phyloP scores from a whole-genome alignment of 2,329 filamentous ascomycete genomes.

The Colletotrichum sp. region DNA sequence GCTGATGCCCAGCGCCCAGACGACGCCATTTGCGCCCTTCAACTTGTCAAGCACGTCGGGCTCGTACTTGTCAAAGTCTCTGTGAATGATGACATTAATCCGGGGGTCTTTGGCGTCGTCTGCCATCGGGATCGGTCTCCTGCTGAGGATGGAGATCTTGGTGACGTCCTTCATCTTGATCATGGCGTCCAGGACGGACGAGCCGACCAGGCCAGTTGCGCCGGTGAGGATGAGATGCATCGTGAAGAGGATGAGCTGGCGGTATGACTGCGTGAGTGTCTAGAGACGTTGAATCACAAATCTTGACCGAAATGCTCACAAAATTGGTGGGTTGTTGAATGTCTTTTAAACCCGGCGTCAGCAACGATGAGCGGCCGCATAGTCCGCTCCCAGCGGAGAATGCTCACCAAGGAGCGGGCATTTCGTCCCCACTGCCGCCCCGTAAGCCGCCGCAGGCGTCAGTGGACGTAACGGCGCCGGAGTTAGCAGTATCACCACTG shows the following conservation, averaged over 20 bases:
- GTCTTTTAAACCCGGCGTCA: not conserved
- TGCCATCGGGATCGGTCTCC: constrained; percentile 68
- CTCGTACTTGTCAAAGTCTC: constrained; percentile 69
- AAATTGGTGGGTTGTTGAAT: accelerated
- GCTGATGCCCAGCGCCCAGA: constrained; percentile 76
- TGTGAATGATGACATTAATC: constrained; percentile 69
- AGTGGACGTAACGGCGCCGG: not conserved
- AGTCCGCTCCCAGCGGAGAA: not conserved
- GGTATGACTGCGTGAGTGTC: accelerated
- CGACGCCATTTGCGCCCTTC: constrained; percentile 68
- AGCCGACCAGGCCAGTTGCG: constrained; percentile 71
- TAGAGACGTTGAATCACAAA: not conserved
- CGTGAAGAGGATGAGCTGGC: not conserved
- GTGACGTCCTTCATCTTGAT: constrained; percentile 60
- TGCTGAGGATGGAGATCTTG: constrained; percentile 71
- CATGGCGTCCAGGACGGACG: constrained; percentile 65
- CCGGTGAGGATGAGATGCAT: constrained; percentile 73
- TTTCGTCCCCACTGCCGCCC: not conserved
- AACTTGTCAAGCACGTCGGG: constrained; percentile 62
- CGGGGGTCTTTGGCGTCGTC: constrained; percentile 62
- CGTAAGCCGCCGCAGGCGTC: not conserved
- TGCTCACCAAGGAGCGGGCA: not conserved
- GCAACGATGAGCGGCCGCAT: not conserved
- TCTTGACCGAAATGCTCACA: accelerated
- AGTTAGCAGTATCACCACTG: constrained; percentile 10